A percentile compares a stretch with the other conserved stretches of the same genome.
These are phyloP conservation scores for Xeromyces bisporus DNA, from an alignment of 495 filamentous ascomycete species.

Conservation along the genomic window DNA sequence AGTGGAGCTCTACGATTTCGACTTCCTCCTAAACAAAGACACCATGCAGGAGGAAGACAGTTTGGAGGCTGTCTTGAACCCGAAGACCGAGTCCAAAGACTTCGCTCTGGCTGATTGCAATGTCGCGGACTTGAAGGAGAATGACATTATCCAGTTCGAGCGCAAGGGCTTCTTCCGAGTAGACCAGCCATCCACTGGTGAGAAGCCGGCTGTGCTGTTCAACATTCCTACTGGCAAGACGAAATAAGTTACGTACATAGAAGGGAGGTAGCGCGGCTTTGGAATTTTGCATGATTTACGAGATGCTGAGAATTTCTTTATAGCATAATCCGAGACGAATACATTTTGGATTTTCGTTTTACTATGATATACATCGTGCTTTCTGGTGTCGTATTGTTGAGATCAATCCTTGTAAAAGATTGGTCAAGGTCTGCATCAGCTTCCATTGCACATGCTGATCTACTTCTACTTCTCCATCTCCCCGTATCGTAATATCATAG, in stretches of 20 bases:
- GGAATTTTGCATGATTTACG: too few species aligned
- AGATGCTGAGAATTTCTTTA: too few species aligned
- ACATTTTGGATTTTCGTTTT: too few species aligned
- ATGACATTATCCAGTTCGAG: conserved; percentile 88
- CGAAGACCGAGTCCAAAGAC: conserved; percentile 57
- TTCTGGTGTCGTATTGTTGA: too few species aligned
- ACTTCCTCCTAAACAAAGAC: conserved; percentile 85
- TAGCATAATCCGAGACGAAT: too few species aligned
- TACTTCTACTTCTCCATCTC: too few species aligned
- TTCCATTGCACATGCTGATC: too few species aligned
- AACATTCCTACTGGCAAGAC: conserved; percentile 59
- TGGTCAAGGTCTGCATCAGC: too few species aligned
- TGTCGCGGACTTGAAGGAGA: conserved; percentile 53
- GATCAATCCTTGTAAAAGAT: too few species aligned
- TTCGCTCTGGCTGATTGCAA: conserved; percentile 67
- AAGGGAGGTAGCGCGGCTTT: too few species aligned
- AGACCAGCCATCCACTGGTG: conserved; percentile 42
- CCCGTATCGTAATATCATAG: too few species aligned
- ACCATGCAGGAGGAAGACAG: conserved; percentile 67
- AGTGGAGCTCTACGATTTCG: conserved; percentile 79
- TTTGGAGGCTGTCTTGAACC: conserved; percentile 64
- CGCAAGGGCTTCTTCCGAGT: conserved; percentile 78
- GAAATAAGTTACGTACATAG: conserved; percentile 16
- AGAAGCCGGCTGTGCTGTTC: conserved; percentile 56
- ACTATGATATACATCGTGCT: too few species aligned